A percentile compares a stretch with the other conserved stretches of the same genome.
phyloP scores from a whole-genome alignment of 129 eudicot species.

The Flaveria ramosissima region DNA sequence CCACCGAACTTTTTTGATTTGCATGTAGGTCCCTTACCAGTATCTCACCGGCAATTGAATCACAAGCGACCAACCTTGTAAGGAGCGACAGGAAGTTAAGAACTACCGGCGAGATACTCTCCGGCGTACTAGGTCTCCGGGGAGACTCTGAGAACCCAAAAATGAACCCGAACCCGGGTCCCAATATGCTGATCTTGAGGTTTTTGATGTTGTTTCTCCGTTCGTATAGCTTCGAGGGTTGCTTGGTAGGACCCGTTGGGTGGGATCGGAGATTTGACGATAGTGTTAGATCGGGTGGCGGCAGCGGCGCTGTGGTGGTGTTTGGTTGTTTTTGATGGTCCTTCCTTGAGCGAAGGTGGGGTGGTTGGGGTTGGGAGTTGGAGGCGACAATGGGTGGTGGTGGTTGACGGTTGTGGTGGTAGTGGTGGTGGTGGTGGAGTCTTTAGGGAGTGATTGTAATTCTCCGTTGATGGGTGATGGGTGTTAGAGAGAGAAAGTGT shows the following conservation, averaged over 20 bases:
- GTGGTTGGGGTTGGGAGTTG: constrained; percentile 12
- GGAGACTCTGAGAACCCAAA: constrained; percentile 46
- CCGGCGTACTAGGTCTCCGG: constrained; percentile 54
- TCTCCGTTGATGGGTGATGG: neutral
- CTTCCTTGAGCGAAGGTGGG: constrained; percentile 59
- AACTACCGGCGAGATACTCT: constrained; percentile 66
- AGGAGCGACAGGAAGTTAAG: constrained; percentile 47
- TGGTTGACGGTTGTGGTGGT: constrained; percentile 6
- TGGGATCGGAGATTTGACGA: constrained; percentile 54
- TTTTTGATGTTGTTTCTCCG: constrained; percentile 66
- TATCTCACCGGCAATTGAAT: too few relatives aligned
- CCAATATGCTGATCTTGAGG: constrained; percentile 64
- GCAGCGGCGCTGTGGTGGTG: neutral
- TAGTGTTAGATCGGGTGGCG: constrained; percentile 24
- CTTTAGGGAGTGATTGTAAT: neutral
- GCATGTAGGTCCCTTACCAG: too few relatives aligned
- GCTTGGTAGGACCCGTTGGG: constrained; percentile 52
- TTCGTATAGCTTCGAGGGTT: constrained; percentile 72
- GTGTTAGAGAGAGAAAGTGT: neutral
- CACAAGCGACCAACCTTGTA: too few relatives aligned
- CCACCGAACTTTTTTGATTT: too few relatives aligned
- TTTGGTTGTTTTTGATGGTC: constrained; percentile 65
- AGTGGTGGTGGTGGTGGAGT: neutral
- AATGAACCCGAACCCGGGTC: constrained; percentile 36
- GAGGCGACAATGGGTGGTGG: constrained; percentile 39